Base-by-base conservation (phyloP, 345 rosid species). In the Linum lewisii region DNA sequence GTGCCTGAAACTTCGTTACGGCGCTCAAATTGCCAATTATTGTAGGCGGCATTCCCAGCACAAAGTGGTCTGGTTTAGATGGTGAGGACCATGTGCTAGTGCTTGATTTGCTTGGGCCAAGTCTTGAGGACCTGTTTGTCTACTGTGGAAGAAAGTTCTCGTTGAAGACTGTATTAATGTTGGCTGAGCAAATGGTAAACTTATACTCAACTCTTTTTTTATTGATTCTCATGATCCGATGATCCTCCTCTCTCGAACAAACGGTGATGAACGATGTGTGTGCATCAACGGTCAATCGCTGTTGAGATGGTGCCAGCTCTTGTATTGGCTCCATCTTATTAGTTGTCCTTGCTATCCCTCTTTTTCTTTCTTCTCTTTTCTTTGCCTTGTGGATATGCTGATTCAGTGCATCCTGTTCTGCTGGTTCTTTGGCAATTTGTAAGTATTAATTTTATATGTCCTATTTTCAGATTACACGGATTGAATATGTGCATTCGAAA, bases 151-250 rank as follows among this genome's bases (percentile, higher is more conserved):
- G 97, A 67, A 92, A 85, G 62, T 88, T 92, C 71, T 84, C 94
- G 0, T 72, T 88, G 50, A 92, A 92, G 79, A 88, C 94, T 1
- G 98, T 88, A 25, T 62, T 92, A 63, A 73, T 92, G 79, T 70
- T 92, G 76, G 97, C 97, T 74, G 97, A 86, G 61, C 97, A 92
- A 74, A 88, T 88, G 98, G 98, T 92, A 66, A 64, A 58, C 15
- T 42, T 42, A 16, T 42, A 7, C 47, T 42, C 18, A 3, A 6
- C 16, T 19, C 13, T 32, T 21, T n/a, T 24, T 2, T 47, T n/a
- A 11, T 13, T 45, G 63, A 11, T 19, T 7, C 24, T 44, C 21
- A 23, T 8, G 19, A 37, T 37, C 15, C 19, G 19, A 51, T 72
- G n/a, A 42, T 59, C 62, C 19, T 37, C 22, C 53, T 23, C 1